Evolutionary conservation across 306 rosid species (phyloP), one percentile per base, ranked within the genome.

Genomic region (Acmispon strigosus): DNA sequence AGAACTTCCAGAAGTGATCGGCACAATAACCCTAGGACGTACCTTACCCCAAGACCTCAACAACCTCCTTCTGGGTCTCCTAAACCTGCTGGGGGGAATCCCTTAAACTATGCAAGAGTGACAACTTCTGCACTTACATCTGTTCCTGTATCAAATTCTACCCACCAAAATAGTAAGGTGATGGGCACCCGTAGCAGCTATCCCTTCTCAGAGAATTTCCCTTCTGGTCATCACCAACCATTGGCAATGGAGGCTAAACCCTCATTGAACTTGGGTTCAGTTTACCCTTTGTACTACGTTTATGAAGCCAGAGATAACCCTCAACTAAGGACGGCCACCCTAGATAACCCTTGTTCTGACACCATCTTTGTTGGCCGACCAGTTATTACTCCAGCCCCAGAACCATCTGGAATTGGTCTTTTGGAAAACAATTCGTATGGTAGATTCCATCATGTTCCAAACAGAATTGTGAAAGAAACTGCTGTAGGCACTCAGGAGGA

Each of bases 1-100:
- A 92, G 86, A 83, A 96, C 99, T 84, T 86, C 97, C 1, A 89
- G 99, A 83, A 95, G 99, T 85, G 97, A 91, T 81, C 83, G 99
- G 56, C 96, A 91, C 76, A 85, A 69, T 72, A 95, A 91, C 73
- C 96, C 87, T 0, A 86, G 96, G 88, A 87, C 85, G 72, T 95
- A 95, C 81, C 97, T 95, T 50, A 64, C 87, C 52, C 89, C 88
- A 5, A 89, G 92, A 77, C 39, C 72, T 14, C 97, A 80, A 73
- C 97, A 86, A 41, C 88, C 85, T 9, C 43, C 84, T 44, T 54
- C 87, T 54, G 79, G 59, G 37, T 74, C 87, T 66, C 75, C 91
- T 57, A 86, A 70, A 60, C 76, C 84, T 61, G 80, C 50, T 13
- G 92, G 77, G 27, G 95, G 86, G 47, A 86, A 76, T 76, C 85